Base-by-base conservation (phyloP, 148 eudicot species). In the Fagopyrum homotropicum region DNA sequence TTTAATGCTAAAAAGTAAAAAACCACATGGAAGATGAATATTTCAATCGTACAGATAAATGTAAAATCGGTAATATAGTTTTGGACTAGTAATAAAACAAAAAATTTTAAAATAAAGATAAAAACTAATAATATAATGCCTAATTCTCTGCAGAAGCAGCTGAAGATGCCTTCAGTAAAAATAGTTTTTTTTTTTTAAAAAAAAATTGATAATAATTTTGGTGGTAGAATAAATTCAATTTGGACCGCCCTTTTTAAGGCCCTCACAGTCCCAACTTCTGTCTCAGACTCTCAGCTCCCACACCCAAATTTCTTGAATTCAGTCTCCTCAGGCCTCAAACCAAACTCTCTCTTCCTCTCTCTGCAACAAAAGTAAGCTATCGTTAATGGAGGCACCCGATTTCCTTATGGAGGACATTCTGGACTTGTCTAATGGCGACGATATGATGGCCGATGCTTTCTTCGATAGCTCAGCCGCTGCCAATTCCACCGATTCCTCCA, bases 361-460 rank as follows among this genome's bases (percentile, higher is more conserved):
- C 69, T 12, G 45, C 17, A 55, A 7, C 59, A 15, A 5, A 5
- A 72, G 2, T 45, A 35, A 54, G 59, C 59, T 14, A 6, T 3
- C 3, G 1, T 50, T 49, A 64, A 89, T 89, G 93, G 90, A 86
- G 76, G 83, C 83, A 2, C 74, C 89, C 8, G 88, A 87, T 76
- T 84, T 82, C 69, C 79, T 81, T 72, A 84, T 83, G 10, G 98
- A 91, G 72, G 97, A 88, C 78, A 80, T 91, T 44, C 85, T 94
- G 10, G 90, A 88, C 79, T 84, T 94, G 56, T 76, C 98, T 29
- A 87, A 86, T 22, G 93, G 87, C 11, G 97, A 89, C 17, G 97
- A 88, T 1, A 73, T 83, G 46, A 83, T 90, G 83, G 76, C 83
- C 79, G 97, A 91, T 75, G 84, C 88, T 4, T 84, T 85, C 15